Conservation (phyloP, 148 eudicot genomes). For the Arbutus unedo region DNA sequence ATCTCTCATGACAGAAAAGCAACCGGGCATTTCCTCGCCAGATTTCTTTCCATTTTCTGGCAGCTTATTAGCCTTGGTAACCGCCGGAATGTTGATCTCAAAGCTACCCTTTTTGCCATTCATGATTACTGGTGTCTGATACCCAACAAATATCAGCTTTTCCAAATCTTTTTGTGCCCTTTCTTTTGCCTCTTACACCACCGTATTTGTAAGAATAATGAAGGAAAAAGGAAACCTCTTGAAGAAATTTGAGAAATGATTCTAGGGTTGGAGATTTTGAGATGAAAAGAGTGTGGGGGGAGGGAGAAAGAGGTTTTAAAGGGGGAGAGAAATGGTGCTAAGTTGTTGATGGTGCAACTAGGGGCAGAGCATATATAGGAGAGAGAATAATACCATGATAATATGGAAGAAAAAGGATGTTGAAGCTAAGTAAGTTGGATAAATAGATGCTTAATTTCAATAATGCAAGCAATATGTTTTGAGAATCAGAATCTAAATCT, state of each 20-base stretch:
- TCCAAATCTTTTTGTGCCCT: not conserved
- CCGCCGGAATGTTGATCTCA: constrained; percentile 36
- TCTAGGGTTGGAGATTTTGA: not conserved
- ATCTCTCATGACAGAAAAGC: constrained; percentile 16
- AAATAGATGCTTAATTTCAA: constrained; percentile 43
- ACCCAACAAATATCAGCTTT: not conserved
- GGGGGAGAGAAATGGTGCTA: constrained; percentile 18
- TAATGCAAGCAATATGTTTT: constrained; percentile 34
- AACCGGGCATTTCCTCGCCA: not conserved
- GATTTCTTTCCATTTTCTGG: constrained; percentile 23
- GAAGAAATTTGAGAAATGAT: not conserved
- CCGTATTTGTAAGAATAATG: not conserved
- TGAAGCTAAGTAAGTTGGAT: constrained; percentile 30
- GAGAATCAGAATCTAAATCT: constrained; percentile 44
- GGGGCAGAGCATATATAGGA: constrained; percentile 29
- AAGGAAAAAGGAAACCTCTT: no score
- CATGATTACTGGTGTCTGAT: constrained; percentile 26
- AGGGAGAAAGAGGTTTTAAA: constrained; percentile 23
- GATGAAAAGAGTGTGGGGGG: constrained; percentile 7
- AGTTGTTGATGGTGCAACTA: constrained; percentile 29
- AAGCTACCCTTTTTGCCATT: constrained; percentile 34
- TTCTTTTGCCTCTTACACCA: not conserved
- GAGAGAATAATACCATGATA: constrained; percentile 43
- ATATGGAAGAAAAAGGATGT: constrained; percentile 28
- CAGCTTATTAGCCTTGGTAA: constrained; percentile 22